These are phyloP conservation scores for Acarospora socialis DNA, from an alignment of 2,329 filamentous ascomycete species.

Conservation along the genomic window DNA sequence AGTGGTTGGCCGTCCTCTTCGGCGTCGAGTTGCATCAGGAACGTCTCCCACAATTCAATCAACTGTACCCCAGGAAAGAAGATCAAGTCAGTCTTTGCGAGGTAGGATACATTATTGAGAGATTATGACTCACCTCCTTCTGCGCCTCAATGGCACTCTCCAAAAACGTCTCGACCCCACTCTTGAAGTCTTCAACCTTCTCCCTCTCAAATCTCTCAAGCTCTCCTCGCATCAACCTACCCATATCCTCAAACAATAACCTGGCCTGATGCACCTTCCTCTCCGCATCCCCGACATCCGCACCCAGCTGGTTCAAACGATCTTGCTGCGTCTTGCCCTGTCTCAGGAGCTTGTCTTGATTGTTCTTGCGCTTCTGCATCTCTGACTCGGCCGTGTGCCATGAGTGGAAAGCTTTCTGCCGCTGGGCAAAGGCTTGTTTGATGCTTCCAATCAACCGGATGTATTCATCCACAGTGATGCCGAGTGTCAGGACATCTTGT, in stretches of 20 bases:
- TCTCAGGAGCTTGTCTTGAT: constrained; percentile 85
- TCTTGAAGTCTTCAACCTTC: constrained; percentile 99
- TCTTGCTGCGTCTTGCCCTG: constrained; percentile 96
- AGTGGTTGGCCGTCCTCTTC: constrained; percentile 61
- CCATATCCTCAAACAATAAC: constrained; percentile 94
- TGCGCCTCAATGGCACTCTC: constrained; percentile 96
- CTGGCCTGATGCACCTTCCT: constrained; percentile 81
- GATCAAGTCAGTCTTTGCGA: constrained; percentile 15
- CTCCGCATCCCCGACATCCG: constrained; percentile 90
- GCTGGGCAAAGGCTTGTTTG: constrained; percentile 81
- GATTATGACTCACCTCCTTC: constrained; percentile 61
- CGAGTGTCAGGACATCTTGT: constrained; percentile 89
- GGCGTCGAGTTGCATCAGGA: constrained; percentile 86
- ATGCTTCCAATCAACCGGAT: constrained; percentile 90
- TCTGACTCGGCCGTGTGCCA: constrained; percentile 90
- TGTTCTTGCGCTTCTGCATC: constrained; percentile 72
- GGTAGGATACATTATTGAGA: not conserved
- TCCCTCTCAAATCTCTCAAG: constrained; percentile 89
- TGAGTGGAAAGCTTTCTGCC: constrained; percentile 88
- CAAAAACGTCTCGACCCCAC: constrained; percentile 89
- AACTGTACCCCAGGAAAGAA: constrained; percentile 43
- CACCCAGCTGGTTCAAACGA: constrained; percentile 77
- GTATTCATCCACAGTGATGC: constrained; percentile 97
- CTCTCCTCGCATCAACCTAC: constrained; percentile 76
- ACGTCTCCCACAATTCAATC: constrained; percentile 95